phyloP scores from a whole-genome alignment of 1,284 basidiomycete genomes.

The Puccinia novopanici region DNA sequence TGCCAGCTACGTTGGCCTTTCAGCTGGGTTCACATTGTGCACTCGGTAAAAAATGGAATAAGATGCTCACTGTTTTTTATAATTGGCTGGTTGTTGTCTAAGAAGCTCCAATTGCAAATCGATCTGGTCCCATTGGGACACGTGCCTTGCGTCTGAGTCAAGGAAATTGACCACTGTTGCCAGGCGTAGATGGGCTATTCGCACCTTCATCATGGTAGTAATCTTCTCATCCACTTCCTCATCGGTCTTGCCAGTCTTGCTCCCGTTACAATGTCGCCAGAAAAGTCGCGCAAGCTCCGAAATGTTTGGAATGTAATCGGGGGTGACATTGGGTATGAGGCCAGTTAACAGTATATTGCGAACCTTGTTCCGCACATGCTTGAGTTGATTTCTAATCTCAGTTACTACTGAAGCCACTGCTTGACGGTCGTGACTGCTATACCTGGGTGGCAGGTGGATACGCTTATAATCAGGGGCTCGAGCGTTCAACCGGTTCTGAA shows the following conservation, averaged over 20 bases:
- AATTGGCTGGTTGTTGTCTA: no score
- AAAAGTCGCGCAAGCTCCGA: neutral
- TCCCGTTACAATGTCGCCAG: neutral
- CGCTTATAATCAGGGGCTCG: no score
- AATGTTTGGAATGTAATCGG: neutral
- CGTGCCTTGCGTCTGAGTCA: neutral
- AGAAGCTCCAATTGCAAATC: no score
- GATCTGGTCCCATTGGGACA: neutral
- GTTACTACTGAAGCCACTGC: neutral
- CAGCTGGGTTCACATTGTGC: no score
- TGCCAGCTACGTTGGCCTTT: no score
- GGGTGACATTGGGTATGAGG: neutral
- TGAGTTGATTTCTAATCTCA: neutral
- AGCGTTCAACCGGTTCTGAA: no score
- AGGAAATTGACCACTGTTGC: neutral
- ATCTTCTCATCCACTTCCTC: neutral
- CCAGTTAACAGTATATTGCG: neutral
- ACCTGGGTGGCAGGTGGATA: neutral
- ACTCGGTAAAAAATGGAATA: no score
- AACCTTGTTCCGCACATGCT: neutral
- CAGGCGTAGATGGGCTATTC: neutral
- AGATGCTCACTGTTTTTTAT: no score
- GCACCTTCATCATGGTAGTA: neutral
- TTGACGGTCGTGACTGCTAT: neutral
- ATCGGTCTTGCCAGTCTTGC: neutral